phyloP scores from a whole-genome alignment of 805 yeast species.

The Lipomyces sp. region DNA sequence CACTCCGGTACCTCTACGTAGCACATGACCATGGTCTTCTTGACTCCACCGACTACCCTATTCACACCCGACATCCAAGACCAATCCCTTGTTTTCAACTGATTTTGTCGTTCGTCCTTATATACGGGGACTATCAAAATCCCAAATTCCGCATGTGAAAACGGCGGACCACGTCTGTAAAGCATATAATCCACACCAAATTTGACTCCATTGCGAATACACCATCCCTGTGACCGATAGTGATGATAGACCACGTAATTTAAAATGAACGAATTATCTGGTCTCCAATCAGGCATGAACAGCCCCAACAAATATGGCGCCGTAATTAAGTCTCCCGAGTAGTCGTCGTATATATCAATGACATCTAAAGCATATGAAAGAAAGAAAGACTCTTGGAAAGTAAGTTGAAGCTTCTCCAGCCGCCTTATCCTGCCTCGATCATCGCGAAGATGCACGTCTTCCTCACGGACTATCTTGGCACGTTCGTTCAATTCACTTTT shows the following conservation, averaged over 20 bases:
- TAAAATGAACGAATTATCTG: conserved; percentile 45
- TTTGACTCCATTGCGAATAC: conserved; percentile 86
- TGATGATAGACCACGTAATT: conserved; percentile 79
- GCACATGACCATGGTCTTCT: conserved; percentile 67
- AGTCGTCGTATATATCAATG: conserved; percentile 38
- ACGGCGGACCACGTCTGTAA: conserved; percentile 91
- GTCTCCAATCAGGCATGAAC: conserved; percentile 34
- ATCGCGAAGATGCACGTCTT: conserved; percentile 39
- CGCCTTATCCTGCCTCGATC: conserved; percentile 34
- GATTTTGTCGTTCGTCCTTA: conserved; percentile 34
- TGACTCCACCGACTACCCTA: conserved; percentile 84
- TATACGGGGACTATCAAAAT: conserved; percentile 49
- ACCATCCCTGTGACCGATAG: conserved; percentile 88
- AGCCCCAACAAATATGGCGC: conserved; percentile 15
- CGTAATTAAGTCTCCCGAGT: conserved; percentile 23
- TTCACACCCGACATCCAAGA: conserved; percentile 65
- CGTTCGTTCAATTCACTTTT: background rate
- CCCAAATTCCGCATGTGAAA: conserved; percentile 88
- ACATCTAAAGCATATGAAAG: conserved; percentile 56
- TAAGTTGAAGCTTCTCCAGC: conserved; percentile 56
- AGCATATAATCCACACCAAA: conserved; percentile 84
- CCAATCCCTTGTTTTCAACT: conserved; percentile 41
- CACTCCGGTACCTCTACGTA: conserved; percentile 59
- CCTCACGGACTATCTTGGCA: conserved; percentile 34
- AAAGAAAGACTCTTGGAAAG: conserved; percentile 73